Conservation (phyloP, 208 protist species). For the Trypanosoma scelopori region DNA sequence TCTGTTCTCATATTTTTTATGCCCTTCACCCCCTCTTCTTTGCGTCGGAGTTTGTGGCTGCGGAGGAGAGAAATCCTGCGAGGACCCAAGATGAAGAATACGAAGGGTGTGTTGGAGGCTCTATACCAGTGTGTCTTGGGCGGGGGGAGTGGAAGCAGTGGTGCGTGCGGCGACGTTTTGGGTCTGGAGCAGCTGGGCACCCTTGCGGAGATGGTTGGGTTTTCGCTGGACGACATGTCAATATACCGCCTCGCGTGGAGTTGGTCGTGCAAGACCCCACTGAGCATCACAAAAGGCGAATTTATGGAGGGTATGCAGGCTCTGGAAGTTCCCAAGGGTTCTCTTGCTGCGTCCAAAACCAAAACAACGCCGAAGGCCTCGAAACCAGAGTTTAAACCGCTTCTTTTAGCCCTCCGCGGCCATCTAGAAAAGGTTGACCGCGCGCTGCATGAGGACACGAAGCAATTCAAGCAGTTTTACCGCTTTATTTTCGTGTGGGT, state of each 20-base stretch:
- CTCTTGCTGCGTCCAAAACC: too few relatives aligned
- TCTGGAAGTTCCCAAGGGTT: neutral
- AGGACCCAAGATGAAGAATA: neutral
- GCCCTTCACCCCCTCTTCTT: neutral
- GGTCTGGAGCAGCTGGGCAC: slow-evolving; percentile 44
- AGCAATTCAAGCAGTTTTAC: slow-evolving; percentile 33
- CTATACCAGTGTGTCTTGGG: slow-evolving; percentile 9
- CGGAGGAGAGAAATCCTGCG: neutral
- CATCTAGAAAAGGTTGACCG: slow-evolving; percentile 13
- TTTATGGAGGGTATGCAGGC: slow-evolving; percentile 41
- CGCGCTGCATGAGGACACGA: slow-evolving; percentile 6
- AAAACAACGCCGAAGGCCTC: neutral
- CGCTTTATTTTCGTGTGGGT: slow-evolving; percentile 37
- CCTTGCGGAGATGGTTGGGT: slow-evolving; percentile 38
- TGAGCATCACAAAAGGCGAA: slow-evolving; percentile 46
- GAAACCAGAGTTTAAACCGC: slow-evolving; percentile 19
- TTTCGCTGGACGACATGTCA: slow-evolving; percentile 61
- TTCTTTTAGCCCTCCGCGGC: slow-evolving; percentile 3
- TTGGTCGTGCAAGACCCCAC: slow-evolving; percentile 26
- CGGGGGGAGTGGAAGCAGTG: neutral
- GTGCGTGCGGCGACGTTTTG: slow-evolving; percentile 26
- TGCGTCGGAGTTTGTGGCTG: neutral
- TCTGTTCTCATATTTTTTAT: slow-evolving; percentile 3
- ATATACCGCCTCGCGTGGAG: slow-evolving; percentile 68
- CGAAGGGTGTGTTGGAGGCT: neutral